Base-by-base conservation (phyloP, 2,329 filamentous ascomycete genomes). In the Ophiostoma triangulosporum region DNA sequence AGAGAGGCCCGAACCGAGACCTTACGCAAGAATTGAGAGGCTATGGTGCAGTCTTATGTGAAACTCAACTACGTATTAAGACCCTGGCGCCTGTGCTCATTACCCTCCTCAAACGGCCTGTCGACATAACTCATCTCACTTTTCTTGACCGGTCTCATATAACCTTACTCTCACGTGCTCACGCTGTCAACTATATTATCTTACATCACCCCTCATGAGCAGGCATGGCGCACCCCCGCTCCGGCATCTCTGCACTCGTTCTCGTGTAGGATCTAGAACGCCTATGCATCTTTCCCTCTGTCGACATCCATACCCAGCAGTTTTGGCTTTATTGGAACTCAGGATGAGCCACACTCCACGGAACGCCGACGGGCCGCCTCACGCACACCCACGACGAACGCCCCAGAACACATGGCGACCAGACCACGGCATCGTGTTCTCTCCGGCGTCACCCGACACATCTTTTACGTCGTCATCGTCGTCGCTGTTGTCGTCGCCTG, bases 391-490 rank as follows among this genome's bases (percentile, higher is more conserved):
- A 4, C 38, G 11, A 24, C 38, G 38, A 24, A 11, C 38, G 24
- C 9, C 20, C 20, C 38, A 43, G 48, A 63, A 62, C 49, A 59
- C 65, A 27, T 73, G 70, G 70, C 63, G 64, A 51, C 63, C 65
- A 4, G 63, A 59, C n/a, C 62, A 64, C 52, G 68, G 69, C 35
- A 66, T 72, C 51, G 63, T 69, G 3, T 72, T 72, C 38, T 40
- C 29, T 26, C 24, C 26, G 3, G 15, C 24, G 26, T 14, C 15
- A n/a, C 5, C 43, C 1, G 26, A 24, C 24, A n/a, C 26, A 27
- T 45, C 40, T n/a, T 27, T 17, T 24, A 26, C 22, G 4, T 40
- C 36, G 24, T 38, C 35, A 20, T 17, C 35, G 4, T 38, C 35
- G 35, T 38, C 35, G 4, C 3, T 11, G 11, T 38, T 17, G 17